These are phyloP conservation scores for Thoreauomyces humboldtii DNA, from an alignment of 192 early-diverging fungal genomes.

Conservation along the genomic window DNA sequence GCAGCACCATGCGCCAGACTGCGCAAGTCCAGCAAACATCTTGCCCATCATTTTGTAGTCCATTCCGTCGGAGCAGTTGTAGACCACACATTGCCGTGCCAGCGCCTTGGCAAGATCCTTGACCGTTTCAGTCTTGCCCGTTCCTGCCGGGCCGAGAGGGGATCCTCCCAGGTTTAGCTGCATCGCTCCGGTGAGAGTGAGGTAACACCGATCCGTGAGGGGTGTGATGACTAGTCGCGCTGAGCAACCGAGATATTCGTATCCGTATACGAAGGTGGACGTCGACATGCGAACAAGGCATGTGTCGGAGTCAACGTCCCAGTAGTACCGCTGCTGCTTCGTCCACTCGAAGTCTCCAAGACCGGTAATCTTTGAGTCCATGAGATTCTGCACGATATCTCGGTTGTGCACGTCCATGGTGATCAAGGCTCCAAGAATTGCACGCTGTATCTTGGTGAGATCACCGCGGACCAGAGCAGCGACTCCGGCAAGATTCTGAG, in stretches of 20 bases:
- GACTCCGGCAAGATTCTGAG: conserved; percentile 45
- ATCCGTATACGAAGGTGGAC: conserved; percentile 57
- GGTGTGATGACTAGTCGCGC: conserved; percentile 63
- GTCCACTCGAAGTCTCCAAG: conserved; percentile 61
- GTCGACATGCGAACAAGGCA: conserved; percentile 60
- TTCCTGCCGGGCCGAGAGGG: conserved; percentile 58
- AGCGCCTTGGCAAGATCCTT: conserved; percentile 64
- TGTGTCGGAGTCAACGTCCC: conserved; percentile 58
- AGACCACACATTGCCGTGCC: conserved; percentile 61
- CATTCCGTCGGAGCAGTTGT: conserved; percentile 64
- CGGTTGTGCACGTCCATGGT: conserved; percentile 65
- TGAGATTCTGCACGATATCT: conserved; percentile 52
- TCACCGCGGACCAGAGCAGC: conserved; percentile 63
- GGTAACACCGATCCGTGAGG: conserved; percentile 60
- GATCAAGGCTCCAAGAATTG: conserved; percentile 57
- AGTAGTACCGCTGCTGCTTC: conserved; percentile 62
- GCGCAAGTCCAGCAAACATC: conserved; percentile 62
- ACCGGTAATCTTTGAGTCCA: conserved; percentile 39
- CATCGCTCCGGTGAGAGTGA: conserved; percentile 64
- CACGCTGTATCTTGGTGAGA: conserved; percentile 54
- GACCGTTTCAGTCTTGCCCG: conserved; percentile 64
- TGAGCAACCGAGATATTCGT: conserved; percentile 62
- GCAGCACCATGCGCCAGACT: conserved; percentile 63
- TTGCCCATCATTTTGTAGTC: conserved; percentile 72
- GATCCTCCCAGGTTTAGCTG: conserved; percentile 60